phyloP scores from a whole-genome alignment of 371 early-diverging fungal genomes.

The Cokeromyces recurvatus region DNA sequence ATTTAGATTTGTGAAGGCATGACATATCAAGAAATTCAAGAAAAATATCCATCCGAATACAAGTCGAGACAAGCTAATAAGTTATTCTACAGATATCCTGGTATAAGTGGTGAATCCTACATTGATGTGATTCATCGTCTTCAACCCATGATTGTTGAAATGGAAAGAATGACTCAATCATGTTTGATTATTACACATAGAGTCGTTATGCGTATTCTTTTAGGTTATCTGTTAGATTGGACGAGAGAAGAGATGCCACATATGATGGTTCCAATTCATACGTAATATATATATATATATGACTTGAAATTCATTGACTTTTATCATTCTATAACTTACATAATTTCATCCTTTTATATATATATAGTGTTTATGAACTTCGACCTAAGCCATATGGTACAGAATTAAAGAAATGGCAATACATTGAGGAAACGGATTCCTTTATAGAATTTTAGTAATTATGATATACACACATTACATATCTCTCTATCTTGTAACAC shows the following conservation, averaged over 20 bases:
- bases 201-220: slow-evolving; percentile 74
- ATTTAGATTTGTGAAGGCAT: slow-evolving; percentile 44
- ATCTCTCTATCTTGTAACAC: too few relatives aligned
- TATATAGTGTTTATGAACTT: slow-evolving; percentile 39
- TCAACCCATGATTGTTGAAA: slow-evolving; percentile 78
- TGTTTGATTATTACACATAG: slow-evolving; percentile 74
- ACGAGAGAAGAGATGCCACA: slow-evolving; percentile 67
- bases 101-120: slow-evolving; percentile 83
- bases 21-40: slow-evolving; percentile 65
- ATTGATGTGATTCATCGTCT: slow-evolving; percentile 81
- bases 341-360: too few relatives aligned
- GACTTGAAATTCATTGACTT: too few relatives aligned
- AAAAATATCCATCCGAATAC: slow-evolving; percentile 66
- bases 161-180: slow-evolving; percentile 76
- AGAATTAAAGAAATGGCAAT: slow-evolving; percentile 53
- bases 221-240: slow-evolving; percentile 74
- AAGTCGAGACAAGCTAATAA: slow-evolving; percentile 64
- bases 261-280: slow-evolving; percentile 50
- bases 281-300: slow-evolving; percentile 23
- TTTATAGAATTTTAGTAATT: slow-evolving; percentile 41
- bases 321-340: too few relatives aligned
- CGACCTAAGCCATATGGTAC: slow-evolving; percentile 83
- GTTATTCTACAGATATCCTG: slow-evolving; percentile 79
- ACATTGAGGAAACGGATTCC: slow-evolving; percentile 47
- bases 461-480: too few relatives aligned